Evolutionary conservation across 352 stramenopile genomes (phyloP).

Genomic region (Globisporangium viniferum): DNA sequence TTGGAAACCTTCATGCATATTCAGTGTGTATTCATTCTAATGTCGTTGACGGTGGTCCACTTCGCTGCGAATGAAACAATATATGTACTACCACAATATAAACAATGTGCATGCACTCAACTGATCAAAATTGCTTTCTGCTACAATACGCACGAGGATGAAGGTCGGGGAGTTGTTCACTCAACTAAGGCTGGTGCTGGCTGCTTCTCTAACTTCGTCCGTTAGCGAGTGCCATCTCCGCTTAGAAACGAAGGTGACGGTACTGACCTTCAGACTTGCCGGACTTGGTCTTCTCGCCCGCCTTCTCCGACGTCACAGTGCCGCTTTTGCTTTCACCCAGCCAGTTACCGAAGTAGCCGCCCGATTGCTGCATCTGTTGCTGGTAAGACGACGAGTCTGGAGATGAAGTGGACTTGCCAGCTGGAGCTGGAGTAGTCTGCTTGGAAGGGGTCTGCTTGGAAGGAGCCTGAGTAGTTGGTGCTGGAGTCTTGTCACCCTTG

Average conservation of each 20-base stretch:
- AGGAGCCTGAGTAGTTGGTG: not conserved
- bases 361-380: conserved; percentile 11
- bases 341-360: conserved; percentile 17
- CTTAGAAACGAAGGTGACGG: conserved; percentile 16
- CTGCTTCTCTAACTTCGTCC: conserved; percentile 15
- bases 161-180: not conserved
- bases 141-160: conserved; percentile 4
- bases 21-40: not conserved
- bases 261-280: conserved; percentile 15
- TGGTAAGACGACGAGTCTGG: conserved; percentile 8
- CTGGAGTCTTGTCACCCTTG: conserved; percentile 2
- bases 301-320: conserved; percentile 3
- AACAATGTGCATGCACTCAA: conserved; percentile 6
- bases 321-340: conserved; percentile 11
- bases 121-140: conserved; percentile 5
- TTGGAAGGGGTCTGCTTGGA: not conserved
- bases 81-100: conserved; percentile 12
- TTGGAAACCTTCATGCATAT: not conserved
- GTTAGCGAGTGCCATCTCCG: conserved; percentile 6
- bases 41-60: not conserved
- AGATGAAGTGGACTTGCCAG: conserved; percentile 6
- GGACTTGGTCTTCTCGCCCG: conserved; percentile 4
- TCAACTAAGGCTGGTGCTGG: not conserved
- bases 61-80: not conserved
- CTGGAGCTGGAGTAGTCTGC: not conserved